Evolutionary conservation across 768 basidiomycete species (phyloP).

Genomic region (Tulasnella sp.): DNA sequence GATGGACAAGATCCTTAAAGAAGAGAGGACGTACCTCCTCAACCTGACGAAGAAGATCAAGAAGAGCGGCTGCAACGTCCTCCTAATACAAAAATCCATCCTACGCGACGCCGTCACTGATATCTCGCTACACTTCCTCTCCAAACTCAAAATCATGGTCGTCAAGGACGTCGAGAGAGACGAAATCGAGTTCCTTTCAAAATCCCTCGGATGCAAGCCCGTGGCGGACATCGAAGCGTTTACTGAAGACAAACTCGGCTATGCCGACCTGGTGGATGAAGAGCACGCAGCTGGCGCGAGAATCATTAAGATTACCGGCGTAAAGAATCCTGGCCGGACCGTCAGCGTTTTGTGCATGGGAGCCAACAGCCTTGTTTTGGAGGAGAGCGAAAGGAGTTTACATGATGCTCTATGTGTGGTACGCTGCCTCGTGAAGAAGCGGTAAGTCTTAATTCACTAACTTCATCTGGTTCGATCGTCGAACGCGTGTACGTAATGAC

Average conservation of each 20-base stretch:
- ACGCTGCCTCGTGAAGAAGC: constrained; percentile 95
- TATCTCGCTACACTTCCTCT: constrained; percentile 93
- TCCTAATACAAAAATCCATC: constrained; percentile 98
- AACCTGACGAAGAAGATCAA: constrained; percentile 99
- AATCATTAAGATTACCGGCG: constrained; percentile 90
- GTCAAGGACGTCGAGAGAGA: constrained; percentile 98
- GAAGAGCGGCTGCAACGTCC: constrained; percentile 98
- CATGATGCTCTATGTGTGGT: constrained; percentile 99
- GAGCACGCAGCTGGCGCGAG: constrained; percentile 74
- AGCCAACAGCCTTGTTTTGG: constrained; percentile 84
- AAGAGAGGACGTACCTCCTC: constrained; percentile 95
- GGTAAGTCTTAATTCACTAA: constrained; percentile 50
- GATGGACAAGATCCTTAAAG: constrained; percentile 99
- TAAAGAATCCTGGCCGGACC: constrained; percentile 91
- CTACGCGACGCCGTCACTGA: constrained; percentile 99
- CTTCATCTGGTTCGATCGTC: neutral
- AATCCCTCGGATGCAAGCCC: constrained; percentile 92
- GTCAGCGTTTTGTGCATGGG: constrained; percentile 96
- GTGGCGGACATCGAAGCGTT: constrained; percentile 97
- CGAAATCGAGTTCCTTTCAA: constrained; percentile 95
- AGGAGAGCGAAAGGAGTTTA: constrained; percentile 94
- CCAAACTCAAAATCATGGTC: constrained; percentile 91
- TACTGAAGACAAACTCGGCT: constrained; percentile 95
- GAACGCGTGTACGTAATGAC: neutral
- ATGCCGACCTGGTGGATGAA: constrained; percentile 94